Base-by-base conservation (phyloP, 495 filamentous ascomycete genomes). In the Neurospora sp. region DNA sequence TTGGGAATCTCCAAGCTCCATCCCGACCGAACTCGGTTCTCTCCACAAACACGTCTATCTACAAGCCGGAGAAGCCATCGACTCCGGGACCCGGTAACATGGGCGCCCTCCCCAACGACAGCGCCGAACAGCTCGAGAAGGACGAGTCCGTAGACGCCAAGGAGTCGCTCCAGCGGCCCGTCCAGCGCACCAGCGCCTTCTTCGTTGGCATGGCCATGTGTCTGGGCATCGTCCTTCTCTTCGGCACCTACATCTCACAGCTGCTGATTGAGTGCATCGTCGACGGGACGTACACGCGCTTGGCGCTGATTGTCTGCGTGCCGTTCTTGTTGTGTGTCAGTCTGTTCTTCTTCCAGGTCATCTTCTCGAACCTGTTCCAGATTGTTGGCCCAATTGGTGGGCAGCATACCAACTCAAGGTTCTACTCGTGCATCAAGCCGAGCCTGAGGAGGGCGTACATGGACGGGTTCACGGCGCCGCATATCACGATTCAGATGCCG, bases 251-350 rank as follows among this genome's bases (percentile, higher is more conserved):
- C 73, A 68, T 84, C 72, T 83, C 89, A 35, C 84, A 87, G 75
- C 83, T 93, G 70, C 89, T 86, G 9, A 87, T 89, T 69, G 88
- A 92, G 80, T 81, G 85, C 35, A 83, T 83, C 7, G 86, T 90
- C 61, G 90, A 92, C 75, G 77, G 81, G 22, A 86, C 80, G 71
- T 90, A 86, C 71, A 73, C 83, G 14, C 87, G 91, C 1, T 72
- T 92, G 18, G 87, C 84, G 38, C 86, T 93, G 61, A 71, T 91
- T 2, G 83, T 80, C 5, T 78, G 91, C 22, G 82, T 86, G 68
- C 91, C 90, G 2, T 82, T 92, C 37, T 89, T 92, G 76, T 80
- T 92, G 53, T 92, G 91, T 80, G 91, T 93, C 81, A 90, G 91
- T 40, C 79, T 93, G 74, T 91, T 91, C 81, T 91, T 91, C 76